Base-by-base conservation (phyloP, 2,329 filamentous ascomycete species). In the Colletotrichum nymphaeae region DNA sequence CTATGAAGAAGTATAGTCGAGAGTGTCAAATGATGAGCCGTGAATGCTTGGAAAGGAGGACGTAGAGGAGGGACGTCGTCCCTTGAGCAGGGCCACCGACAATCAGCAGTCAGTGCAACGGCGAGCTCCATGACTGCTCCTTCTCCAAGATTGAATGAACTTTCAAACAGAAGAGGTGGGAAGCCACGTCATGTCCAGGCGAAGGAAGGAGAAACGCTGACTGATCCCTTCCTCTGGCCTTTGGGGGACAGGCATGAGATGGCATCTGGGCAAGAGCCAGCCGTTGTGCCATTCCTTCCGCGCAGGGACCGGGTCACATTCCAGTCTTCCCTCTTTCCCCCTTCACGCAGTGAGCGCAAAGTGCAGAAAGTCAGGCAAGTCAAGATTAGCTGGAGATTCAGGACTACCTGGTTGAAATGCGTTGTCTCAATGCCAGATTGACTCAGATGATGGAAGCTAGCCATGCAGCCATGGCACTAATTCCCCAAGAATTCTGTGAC, bases 261-360 rank as follows among this genome's bases (percentile, higher is more conserved):
- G 67, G 71, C 56, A 67, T 16, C 42, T 42, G 37, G 28, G 49
- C 60, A 73, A 22, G 60, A 56, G 62, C 37, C 35, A 62, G 16
- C 56, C 42, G 60, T 58, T 64, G 55, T 73, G 70, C 65, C 70
- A 73, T 73, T 65, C 46, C 28, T 73, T 65, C 67, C 71, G 49
- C n/a, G 19, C 19, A 30, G 9, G 49, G 46, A 66, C 46, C 19
- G 49, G 14, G 52, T 22, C 26, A 35, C 71, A 71, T 70, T 73
- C 71, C 62, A 70, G 55, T 28, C n/a, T 3, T 19, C 37, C 14
- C 14, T 42, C 37, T 42, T 42, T 42, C 2, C 37, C 35, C 37
- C 37, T 19, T 42, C 37, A 8, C 37, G 4, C 37, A 49, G 42
- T 19, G 42, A 49, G 8, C 19, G 42, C 42, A 22, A 49, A 8